These are phyloP conservation scores for Aethionema arabicum DNA, from an alignment of 345 rosid species.

Conservation along the genomic window DNA sequence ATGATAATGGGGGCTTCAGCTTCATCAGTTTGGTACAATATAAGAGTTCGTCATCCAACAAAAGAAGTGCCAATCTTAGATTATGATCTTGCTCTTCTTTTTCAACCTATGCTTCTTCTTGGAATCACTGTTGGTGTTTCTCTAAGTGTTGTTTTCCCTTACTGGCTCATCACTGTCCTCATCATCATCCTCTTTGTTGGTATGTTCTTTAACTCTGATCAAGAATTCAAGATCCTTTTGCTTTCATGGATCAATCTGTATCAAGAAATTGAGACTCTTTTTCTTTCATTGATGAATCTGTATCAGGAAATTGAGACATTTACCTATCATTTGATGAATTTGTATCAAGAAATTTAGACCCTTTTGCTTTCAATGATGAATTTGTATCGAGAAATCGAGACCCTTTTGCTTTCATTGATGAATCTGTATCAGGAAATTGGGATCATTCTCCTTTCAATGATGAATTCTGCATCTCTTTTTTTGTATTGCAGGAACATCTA, in stretches of 20 bases:
- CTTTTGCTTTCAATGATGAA: too few species aligned
- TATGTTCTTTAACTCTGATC: slow-evolving; percentile 29
- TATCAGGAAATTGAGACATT: too few species aligned
- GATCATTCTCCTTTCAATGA: too few species aligned
- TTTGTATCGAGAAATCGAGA: too few species aligned
- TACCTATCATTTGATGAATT: too few species aligned
- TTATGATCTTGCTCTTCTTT: slow-evolving; percentile 82
- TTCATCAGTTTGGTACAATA: slow-evolving; percentile 91
- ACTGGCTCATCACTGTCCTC: slow-evolving; percentile 91
- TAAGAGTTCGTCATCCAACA: slow-evolving; percentile 81
- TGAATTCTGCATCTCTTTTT: background rate
- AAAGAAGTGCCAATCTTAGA: slow-evolving; percentile 87
- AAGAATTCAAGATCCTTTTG: background rate
- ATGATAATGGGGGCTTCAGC: slow-evolving; percentile 98
- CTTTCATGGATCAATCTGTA: background rate
- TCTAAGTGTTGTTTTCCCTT: slow-evolving; percentile 89
- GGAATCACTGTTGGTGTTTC: slow-evolving; percentile 92
- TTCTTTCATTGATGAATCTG: too few species aligned
- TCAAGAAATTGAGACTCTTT: too few species aligned
- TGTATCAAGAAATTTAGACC: too few species aligned
- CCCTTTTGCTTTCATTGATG: too few species aligned
- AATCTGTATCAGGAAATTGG: too few species aligned
- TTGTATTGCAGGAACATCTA: slow-evolving; percentile 58
- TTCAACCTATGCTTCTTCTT: slow-evolving; percentile 93
- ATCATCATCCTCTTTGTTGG: slow-evolving; percentile 86